These are phyloP conservation scores for Erysimum cheiri DNA, from an alignment of 441 rosid genomes.

Conservation along the genomic window DNA sequence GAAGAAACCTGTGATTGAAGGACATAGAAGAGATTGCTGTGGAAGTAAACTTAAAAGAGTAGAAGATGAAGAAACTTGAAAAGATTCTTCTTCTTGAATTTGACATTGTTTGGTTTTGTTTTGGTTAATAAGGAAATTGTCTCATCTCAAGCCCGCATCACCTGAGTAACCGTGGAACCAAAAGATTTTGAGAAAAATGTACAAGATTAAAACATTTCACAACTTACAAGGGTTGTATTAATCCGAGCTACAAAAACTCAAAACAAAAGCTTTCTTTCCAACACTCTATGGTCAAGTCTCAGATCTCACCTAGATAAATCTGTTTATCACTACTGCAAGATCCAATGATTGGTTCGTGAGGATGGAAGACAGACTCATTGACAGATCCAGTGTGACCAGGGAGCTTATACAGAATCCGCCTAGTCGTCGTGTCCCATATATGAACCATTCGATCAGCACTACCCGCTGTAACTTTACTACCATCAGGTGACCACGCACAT, in stretches of 20 bases:
- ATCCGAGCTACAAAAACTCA: not conserved
- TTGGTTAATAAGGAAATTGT: not conserved
- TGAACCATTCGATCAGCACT: slow-evolving; percentile 88
- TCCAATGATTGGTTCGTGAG: slow-evolving; percentile 71
- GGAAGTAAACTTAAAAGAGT: too few species aligned
- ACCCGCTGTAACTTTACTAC: slow-evolving; percentile 85
- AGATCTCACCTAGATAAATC: slow-evolving; percentile 84
- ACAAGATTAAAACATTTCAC: too few species aligned
- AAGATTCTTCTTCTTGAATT: not conserved
- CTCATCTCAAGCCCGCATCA: not conserved
- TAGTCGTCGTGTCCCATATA: slow-evolving; percentile 84
- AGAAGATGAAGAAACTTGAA: too few species aligned
- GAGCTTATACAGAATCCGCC: slow-evolving; percentile 81
- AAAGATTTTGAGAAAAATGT: too few species aligned
- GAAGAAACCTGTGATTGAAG: too few species aligned
- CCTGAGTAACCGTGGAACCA: not conserved
- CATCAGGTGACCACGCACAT: slow-evolving; percentile 86
- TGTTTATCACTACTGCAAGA: slow-evolving; percentile 88
- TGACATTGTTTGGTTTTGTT: not conserved
- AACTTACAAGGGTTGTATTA: too few species aligned
- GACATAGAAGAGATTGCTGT: too few species aligned
- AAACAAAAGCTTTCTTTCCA: not conserved
- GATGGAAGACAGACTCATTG: slow-evolving; percentile 80
- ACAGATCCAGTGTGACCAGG: slow-evolving; percentile 89
- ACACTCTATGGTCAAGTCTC: slow-evolving; percentile 27